Percentiles rank a stretch among this genome's conserved stretches.
Conservation (phyloP, 2,329 filamentous ascomycete species). For the Thelonectria rubi region DNA sequence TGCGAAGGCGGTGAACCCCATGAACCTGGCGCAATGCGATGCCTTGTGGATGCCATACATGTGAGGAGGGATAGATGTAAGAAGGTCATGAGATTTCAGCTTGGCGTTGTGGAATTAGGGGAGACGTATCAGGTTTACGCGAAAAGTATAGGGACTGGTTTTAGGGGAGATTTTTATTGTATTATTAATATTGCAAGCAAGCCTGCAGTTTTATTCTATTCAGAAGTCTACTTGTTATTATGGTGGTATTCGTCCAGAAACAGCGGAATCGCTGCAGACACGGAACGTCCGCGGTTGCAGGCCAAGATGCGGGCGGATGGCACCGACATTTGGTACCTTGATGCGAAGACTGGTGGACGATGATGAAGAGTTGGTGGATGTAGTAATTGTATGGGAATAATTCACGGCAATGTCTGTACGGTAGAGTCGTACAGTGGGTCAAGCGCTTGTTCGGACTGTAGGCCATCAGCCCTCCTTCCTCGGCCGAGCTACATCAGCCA, state of each 20-base stretch:
- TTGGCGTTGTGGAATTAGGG: constrained; percentile 39
- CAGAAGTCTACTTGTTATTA: too few relatives aligned
- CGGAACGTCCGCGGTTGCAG: constrained; percentile 29
- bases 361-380: not conserved
- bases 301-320: constrained; percentile 31
- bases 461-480: constrained; percentile 22
- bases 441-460: not conserved
- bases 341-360: constrained; percentile 24
- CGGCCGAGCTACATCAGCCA: constrained; percentile 29
- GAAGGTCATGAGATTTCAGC: constrained; percentile 34
- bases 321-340: constrained; percentile 31
- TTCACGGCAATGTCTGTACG: not conserved
- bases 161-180: not conserved
- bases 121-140: constrained; percentile 9
- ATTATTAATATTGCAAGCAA: not conserved
- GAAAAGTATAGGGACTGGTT: constrained; percentile 18
- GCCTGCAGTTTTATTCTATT: not conserved
- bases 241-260: too few relatives aligned
- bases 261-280: too few relatives aligned
- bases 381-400: too few relatives aligned
- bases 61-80: constrained; percentile 52
- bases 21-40: constrained; percentile 88
- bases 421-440: constrained; percentile 4
- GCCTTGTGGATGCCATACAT: constrained; percentile 98
- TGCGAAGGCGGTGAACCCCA: constrained; percentile 90